Evolutionary conservation across 2,329 filamentous ascomycete genomes (phyloP), one percentile per base, ranked within the genome.

Genomic region (Botrytis fragariae): DNA sequence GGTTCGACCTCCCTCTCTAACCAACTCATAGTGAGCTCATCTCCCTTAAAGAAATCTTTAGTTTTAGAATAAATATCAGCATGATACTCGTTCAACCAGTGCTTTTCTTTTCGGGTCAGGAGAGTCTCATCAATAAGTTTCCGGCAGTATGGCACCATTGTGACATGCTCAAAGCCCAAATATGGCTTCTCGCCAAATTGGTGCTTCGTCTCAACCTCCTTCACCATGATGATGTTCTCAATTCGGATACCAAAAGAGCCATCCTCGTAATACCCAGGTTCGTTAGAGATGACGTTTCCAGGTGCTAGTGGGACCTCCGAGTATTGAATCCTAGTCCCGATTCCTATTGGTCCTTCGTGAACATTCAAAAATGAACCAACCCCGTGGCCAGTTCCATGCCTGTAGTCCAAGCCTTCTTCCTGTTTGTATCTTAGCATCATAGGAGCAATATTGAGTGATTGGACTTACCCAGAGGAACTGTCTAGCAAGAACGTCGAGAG

Each of bases 191-290:
- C 95, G 32, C 95, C 95, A 80, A 98, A 98, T 51, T 91, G 90
- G 83, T 97, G 88, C 75, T 91, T 91, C 7, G 95, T 97, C 83
- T 95, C 86, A n/a, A 92, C 91, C 81, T 98, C 94, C 77, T 89
- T 92, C 44, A 97, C 94, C 86, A 98, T 92, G 76, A 97, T 90
- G 79, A 99, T 90, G 82, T 99, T 99, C 83, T 99, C 96, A 79
- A 98, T 98, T 29, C 96, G 92, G 77, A 99, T 96, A 29, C 96
- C 96, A 80, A 97, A 99, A 57, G 90, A 90, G 65, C 94, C 95
- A 79, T 99, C 96, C 82, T 98, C 95, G 82, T 99, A 99, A 84
- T 95, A 99, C 44, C 96, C 96, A 2, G 96, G 96, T 83, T 99
- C 94, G 79, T 98, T 94, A 2, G 95, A 98, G 71, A 98, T 90